phyloP scores from a whole-genome alignment of 2,329 filamentous ascomycete species.

The Pseudogymnoascus sp. region DNA sequence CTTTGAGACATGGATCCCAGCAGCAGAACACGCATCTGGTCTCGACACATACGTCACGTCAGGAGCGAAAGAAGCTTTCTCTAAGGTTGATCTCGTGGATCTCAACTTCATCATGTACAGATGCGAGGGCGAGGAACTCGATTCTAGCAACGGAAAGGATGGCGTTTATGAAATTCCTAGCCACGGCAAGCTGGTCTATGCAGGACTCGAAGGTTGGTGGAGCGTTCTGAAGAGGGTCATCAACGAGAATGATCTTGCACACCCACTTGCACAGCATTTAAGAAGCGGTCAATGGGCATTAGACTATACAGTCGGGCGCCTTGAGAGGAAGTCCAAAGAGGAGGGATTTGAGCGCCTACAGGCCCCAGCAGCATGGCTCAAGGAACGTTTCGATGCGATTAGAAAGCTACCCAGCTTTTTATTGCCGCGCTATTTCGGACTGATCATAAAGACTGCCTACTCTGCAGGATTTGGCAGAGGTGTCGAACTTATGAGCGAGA shows the following conservation, averaged over 20 bases:
- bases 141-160: conserved; percentile 69
- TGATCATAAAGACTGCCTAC: conserved; percentile 83
- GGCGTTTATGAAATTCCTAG: conserved; percentile 86
- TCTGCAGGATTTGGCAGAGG: conserved; percentile 71
- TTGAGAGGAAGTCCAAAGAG: conserved; percentile 63
- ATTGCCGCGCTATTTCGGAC: conserved; percentile 84
- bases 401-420: conserved; percentile 80
- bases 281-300: conserved; percentile 87
- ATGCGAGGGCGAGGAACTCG: conserved; percentile 81
- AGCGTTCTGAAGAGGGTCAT: conserved; percentile 81
- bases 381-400: conserved; percentile 77
- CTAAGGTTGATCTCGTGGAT: conserved; percentile 66
- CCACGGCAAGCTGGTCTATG: conserved; percentile 80
- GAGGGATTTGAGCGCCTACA: conserved; percentile 54
- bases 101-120: conserved; percentile 89
- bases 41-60: conserved; percentile 81
- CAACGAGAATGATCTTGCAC: conserved; percentile 80
- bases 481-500: conserved; percentile 69
- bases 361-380: conserved; percentile 68
- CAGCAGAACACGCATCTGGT: conserved; percentile 72
- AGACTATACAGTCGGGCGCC: conserved; percentile 73
- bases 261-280: conserved; percentile 88
- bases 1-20: conserved; percentile 93
- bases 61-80: conserved; percentile 71
- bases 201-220: conserved; percentile 98